Evolutionary conservation across 2,329 filamentous ascomycete genomes (phyloP).

Genomic region (Cladophialophora yegresii): DNA sequence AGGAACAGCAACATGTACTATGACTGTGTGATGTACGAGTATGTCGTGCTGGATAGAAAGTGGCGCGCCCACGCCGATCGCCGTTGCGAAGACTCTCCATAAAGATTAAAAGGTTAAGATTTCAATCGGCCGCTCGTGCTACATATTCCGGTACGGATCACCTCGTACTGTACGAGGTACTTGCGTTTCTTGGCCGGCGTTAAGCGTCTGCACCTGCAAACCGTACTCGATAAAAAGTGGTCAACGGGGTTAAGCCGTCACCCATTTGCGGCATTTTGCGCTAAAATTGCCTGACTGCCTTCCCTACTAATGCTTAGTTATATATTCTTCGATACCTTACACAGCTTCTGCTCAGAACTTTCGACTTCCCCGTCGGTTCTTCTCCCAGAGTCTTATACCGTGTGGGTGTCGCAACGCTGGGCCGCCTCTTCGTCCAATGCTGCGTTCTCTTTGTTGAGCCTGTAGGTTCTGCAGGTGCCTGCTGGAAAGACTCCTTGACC

Average conservation of each 20-base stretch:
- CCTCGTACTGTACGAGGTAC: no score
- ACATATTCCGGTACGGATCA: no score
- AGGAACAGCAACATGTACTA: neutral
- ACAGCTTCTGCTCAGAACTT: neutral
- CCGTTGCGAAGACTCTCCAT: neutral
- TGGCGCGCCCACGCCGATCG: no score
- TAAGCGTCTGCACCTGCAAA: neutral
- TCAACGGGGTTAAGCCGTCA: neutral
- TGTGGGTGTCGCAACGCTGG: neutral
- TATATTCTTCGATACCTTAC: neutral
- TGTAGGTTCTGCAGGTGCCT: neutral
- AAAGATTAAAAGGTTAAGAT: neutral
- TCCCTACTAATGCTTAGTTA: neutral
- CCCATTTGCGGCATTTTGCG: slow-evolving; percentile 2
- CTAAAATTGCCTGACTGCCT: neutral
- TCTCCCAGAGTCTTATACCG: neutral
- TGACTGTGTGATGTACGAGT: no score
- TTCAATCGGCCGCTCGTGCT: neutral
- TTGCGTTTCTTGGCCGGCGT: neutral
- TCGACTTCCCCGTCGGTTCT: neutral
- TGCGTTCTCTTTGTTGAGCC: neutral
- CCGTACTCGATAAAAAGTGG: neutral
- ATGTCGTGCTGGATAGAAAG: no score
- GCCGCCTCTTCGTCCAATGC: neutral
- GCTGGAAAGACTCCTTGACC: neutral